Evolutionary conservation across 2,329 filamentous ascomycete species (phyloP).

Genomic region (Zymoseptoria brevis): DNA sequence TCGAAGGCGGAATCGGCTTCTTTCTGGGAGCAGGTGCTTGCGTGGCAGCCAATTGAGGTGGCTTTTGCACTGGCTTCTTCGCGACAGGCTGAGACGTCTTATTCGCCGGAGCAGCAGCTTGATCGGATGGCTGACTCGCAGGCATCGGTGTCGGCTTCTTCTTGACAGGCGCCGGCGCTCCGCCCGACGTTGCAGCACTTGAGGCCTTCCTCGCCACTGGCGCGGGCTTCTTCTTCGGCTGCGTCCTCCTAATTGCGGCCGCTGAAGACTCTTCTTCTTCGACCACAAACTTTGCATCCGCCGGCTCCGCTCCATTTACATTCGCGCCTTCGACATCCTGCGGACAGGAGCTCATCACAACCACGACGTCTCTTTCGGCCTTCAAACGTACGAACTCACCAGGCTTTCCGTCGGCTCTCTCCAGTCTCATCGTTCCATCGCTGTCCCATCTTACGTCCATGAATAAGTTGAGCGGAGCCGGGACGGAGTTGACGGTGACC

Average conservation of each 20-base stretch:
- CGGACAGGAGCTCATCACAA: constrained; percentile 42
- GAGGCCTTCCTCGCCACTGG: constrained; percentile 12
- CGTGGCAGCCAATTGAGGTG: constrained; percentile 10
- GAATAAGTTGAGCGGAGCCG: constrained; percentile 41
- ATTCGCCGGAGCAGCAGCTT: constrained; percentile 4
- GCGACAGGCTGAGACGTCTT: constrained; percentile 4
- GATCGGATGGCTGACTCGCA: neutral
- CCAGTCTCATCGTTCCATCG: constrained; percentile 35
- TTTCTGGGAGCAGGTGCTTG: constrained; percentile 7
- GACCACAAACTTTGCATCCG: constrained; percentile 39
- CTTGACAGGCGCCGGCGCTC: constrained; percentile 2
- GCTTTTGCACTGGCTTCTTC: constrained; percentile 14
- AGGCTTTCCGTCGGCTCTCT: constrained; percentile 32
- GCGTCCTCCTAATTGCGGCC: constrained; percentile 15
- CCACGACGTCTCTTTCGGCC: constrained; percentile 39
- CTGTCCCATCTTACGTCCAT: constrained; percentile 42
- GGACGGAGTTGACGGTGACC: constrained; percentile 41
- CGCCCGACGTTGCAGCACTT: constrained; percentile 4
- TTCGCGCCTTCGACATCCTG: constrained; percentile 33
- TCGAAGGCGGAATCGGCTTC: constrained; percentile 2
- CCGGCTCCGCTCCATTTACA: constrained; percentile 36
- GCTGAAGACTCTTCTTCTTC: constrained; percentile 22
- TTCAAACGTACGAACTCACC: constrained; percentile 39
- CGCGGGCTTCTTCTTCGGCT: constrained; percentile 16
- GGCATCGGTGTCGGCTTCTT: constrained; percentile 9